Evolutionary conservation across 805 yeast species (phyloP), one percentile per base, ranked within the genome.

Genomic region (Kuraishia cidri): DNA sequence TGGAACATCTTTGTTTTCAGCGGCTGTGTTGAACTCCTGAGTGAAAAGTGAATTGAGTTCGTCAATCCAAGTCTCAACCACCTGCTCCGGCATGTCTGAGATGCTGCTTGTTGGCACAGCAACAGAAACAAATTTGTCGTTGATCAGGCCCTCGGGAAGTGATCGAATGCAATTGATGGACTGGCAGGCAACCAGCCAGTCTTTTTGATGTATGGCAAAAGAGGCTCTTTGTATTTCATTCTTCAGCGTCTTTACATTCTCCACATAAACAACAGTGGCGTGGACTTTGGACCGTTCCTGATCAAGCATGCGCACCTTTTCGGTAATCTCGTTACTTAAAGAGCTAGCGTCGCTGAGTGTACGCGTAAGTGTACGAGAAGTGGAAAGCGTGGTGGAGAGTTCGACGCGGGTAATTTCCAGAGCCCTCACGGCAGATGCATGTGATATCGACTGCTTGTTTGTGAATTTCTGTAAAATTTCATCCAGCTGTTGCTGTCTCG

Each of bases 61-160:
- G 2, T 57, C 60, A 4, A 75, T 67, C 76, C 94, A 83, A 10
- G 60, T 60, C 2, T 58, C 48, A 2, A 92, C 45, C 0, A 82
- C 57, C 2, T 57, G 65, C 7, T 52, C 47, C 0, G 98, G 97
- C 33, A 70, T 59, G 32, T 85, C 94, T 0, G 96, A 95, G 11
- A 87, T 66, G 35, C 85, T 94, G 8, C 81, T 64, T 0, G 94
- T 76, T 1, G 98, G 98, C 12, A 90, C 90, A 46, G 82, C 83
- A 29, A 67, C 75, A 31, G 76, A 69, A 2, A 94, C 90, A 53
- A 80, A 87, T 34, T 71, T 62, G 13, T 95, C 88, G 11, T 56
- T 41, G 16, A 67, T 60, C 11, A 81, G 49, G 1, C 63, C 66
- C 1, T 53, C 43, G 0, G 94, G 84, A 24, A 90, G 56, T 5